Conservation (phyloP, 176 grass and related monocot species). For the Raddia guianensis region DNA sequence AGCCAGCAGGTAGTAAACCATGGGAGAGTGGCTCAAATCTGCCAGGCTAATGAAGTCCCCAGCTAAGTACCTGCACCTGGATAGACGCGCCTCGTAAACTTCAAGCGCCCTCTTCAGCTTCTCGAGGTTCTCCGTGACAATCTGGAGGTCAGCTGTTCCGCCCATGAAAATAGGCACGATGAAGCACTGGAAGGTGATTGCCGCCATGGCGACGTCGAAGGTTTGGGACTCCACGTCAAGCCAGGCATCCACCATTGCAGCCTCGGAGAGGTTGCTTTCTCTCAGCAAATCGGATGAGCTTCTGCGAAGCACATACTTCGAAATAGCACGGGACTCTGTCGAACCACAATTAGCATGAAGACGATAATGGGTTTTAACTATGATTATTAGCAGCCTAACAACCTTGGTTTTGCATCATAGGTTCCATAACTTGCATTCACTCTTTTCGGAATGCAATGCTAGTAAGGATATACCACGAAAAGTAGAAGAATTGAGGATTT, state of each 20-base stretch:
- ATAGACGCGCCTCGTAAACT: background rate
- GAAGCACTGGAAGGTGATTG: slow-evolving; percentile 24
- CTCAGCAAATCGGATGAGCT: background rate
- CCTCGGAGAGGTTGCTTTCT: background rate
- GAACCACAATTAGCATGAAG: no score
- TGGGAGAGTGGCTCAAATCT: slow-evolving; percentile 21
- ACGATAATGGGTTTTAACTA: no score
- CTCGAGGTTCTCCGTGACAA: background rate
- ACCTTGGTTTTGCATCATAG: no score
- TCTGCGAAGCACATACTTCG: background rate
- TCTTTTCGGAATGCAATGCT: no score
- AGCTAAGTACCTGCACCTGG: background rate
- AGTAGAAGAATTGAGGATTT: no score
- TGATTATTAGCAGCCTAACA: no score
- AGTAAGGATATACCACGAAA: no score
- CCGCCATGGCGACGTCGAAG: background rate
- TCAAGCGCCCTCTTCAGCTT: background rate
- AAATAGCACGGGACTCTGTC: slow-evolving; percentile 1
- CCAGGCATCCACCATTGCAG: background rate
- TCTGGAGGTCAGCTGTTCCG: background rate
- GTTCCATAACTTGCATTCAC: no score
- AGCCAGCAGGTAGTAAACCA: slow-evolving; percentile 9
- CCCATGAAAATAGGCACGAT: slow-evolving; percentile 2
- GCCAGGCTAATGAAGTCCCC: slow-evolving; percentile 28
- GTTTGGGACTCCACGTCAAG: background rate